phyloP scores from a whole-genome alignment of 352 stramenopile genomes.

The Albugo laibachii region DNA sequence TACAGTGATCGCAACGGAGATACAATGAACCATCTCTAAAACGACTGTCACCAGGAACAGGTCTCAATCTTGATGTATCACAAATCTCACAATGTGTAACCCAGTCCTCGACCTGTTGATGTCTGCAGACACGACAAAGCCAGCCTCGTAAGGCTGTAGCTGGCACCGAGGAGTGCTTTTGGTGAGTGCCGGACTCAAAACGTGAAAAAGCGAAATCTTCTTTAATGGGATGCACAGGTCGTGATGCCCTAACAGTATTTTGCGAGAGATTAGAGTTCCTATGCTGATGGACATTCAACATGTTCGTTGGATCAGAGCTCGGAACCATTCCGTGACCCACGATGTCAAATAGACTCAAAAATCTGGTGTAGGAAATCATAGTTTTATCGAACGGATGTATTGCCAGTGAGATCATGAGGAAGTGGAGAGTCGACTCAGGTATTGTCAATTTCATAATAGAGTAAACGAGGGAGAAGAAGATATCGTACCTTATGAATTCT shows the following conservation, averaged over 20 bases:
- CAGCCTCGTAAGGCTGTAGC: slow-evolving; percentile 12
- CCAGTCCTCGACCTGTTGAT: slow-evolving; percentile 50
- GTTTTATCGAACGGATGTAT: slow-evolving; percentile 21
- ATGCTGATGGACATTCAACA: no score
- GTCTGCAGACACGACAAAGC: slow-evolving; percentile 43
- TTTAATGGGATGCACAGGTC: no score
- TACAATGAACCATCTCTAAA: slow-evolving; percentile 17
- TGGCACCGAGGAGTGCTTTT: background rate
- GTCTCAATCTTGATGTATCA: slow-evolving; percentile 27
- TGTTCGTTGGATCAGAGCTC: no score
- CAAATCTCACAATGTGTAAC: slow-evolving; percentile 50
- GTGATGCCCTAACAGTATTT: no score
- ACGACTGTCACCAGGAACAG: slow-evolving; percentile 13
- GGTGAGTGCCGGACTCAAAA: no score
- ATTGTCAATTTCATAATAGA: slow-evolving; percentile 1
- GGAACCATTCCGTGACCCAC: slow-evolving; percentile 8
- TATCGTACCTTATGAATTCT: slow-evolving; percentile 12
- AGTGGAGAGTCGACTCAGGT: slow-evolving; percentile 20
- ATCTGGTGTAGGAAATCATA: slow-evolving; percentile 26
- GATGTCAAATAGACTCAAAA: slow-evolving; percentile 18
- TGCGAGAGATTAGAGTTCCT: no score
- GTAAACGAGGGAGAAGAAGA: no score
- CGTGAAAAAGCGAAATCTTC: no score
- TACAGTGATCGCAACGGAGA: slow-evolving; percentile 37
- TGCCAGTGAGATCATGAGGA: slow-evolving; percentile 18